Evolutionary conservation across 2,329 filamentous ascomycete species (phyloP).

Genomic region (Aspergillus ustus): DNA sequence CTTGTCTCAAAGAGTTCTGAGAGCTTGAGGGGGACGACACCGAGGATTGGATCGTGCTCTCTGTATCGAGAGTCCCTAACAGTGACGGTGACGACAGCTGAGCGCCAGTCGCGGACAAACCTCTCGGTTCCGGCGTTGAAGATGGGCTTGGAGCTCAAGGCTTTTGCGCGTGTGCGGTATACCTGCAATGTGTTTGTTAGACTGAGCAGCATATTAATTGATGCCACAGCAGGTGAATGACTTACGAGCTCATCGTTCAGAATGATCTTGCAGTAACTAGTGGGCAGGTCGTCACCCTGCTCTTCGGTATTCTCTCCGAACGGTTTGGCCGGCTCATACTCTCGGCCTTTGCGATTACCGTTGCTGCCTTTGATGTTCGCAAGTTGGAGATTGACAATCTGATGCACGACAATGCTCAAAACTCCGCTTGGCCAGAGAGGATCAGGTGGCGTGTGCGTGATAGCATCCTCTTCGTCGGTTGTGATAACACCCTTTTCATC

Average conservation of each 20-base stretch:
- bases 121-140: slow-evolving; percentile 96
- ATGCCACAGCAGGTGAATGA: background rate
- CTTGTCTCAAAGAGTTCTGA: slow-evolving; percentile 86
- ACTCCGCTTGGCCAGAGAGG: slow-evolving; percentile 95
- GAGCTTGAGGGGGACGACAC: slow-evolving; percentile 85
- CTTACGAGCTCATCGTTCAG: slow-evolving; percentile 80
- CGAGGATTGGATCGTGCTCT: slow-evolving; percentile 92
- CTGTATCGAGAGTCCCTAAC: slow-evolving; percentile 88
- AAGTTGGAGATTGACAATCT: slow-evolving; percentile 94
- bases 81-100: slow-evolving; percentile 80
- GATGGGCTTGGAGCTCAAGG: slow-evolving; percentile 90
- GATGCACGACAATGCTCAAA: slow-evolving; percentile 83
- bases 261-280: slow-evolving; percentile 90
- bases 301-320: slow-evolving; percentile 89
- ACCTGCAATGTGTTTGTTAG: slow-evolving; percentile 50
- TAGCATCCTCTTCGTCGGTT: slow-evolving; percentile 77
- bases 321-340: slow-evolving; percentile 85
- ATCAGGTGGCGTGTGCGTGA: slow-evolving; percentile 87
- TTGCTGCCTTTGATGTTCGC: slow-evolving; percentile 84
- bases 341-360: slow-evolving; percentile 79
- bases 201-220: background rate
- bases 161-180: slow-evolving; percentile 94
- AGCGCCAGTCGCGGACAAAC: slow-evolving; percentile 92
- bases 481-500: slow-evolving; percentile 84
- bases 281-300: slow-evolving; percentile 77